Percentiles rank a stretch among this genome's conserved stretches.
Evolutionary conservation across 345 rosid species (phyloP).

Genomic region (Melastoma malabathricum): DNA sequence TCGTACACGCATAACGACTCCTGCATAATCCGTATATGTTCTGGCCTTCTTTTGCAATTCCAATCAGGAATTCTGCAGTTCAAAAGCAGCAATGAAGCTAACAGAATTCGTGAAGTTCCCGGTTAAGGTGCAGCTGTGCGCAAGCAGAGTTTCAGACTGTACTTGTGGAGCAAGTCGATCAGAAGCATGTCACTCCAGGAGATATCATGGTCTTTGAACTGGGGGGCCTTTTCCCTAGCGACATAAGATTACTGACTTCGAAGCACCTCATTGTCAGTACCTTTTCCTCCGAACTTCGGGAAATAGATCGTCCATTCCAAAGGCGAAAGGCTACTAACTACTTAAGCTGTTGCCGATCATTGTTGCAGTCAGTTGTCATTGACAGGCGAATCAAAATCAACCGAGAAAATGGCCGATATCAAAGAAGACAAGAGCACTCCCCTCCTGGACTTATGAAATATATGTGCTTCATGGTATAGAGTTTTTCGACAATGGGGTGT

Average conservation of each 20-base stretch:
- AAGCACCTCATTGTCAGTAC: slow-evolving; percentile 55
- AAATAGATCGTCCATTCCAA: neutral
- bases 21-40: neutral
- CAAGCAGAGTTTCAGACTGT: slow-evolving; percentile 66
- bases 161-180: slow-evolving; percentile 52
- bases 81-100: slow-evolving; percentile 71
- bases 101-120: slow-evolving; percentile 47
- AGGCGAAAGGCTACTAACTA: neutral
- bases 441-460: slow-evolving; percentile 50
- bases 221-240: slow-evolving; percentile 66
- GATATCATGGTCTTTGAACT: slow-evolving; percentile 60
- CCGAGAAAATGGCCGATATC: slow-evolving; percentile 44
- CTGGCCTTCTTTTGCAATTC: neutral
- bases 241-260: slow-evolving; percentile 52
- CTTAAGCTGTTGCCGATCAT: neutral
- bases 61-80: slow-evolving; percentile 46
- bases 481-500: neutral
- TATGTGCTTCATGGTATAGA: slow-evolving; percentile 61
- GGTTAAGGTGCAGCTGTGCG: slow-evolving; percentile 64
- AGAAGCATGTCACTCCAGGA: slow-evolving; percentile 60
- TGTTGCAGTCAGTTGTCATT: slow-evolving; percentile 52
- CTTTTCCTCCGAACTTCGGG: neutral
- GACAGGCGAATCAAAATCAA: slow-evolving; percentile 54
- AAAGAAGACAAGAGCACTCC: slow-evolving; percentile 43
- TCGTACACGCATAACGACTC: neutral